phyloP scores from a whole-genome alignment of 2,329 filamentous ascomycete species.

The Ceratocystis alfenasii region DNA sequence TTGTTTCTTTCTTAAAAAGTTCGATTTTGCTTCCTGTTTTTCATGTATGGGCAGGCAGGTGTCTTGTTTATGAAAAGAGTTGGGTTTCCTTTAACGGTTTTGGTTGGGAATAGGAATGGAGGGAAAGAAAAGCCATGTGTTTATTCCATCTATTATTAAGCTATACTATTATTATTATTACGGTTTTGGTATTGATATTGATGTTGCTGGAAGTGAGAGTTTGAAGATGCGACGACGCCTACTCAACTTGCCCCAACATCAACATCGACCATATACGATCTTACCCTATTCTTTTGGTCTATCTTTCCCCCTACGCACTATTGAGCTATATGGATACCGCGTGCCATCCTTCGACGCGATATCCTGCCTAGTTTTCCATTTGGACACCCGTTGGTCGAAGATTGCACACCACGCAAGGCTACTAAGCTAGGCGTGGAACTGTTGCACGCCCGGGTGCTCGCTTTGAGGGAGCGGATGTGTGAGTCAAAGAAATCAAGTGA shows the following conservation, averaged over 20 bases:
- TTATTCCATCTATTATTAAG: neutral
- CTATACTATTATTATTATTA: neutral
- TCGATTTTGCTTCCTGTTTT: neutral
- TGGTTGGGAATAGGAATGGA: constrained; percentile 2
- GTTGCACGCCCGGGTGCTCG: neutral
- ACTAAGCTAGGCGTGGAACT: neutral
- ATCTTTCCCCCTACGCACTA: neutral
- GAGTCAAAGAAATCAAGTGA: neutral
- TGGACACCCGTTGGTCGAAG: neutral
- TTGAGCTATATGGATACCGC: neutral
- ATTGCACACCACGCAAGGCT: neutral
- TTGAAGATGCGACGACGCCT: neutral
- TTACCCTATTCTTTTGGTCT: neutral
- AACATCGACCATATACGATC: neutral
- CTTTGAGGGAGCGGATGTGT: neutral
- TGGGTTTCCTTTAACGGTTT: neutral
- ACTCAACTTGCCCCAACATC: neutral
- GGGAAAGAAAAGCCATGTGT: neutral
- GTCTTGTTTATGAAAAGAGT: constrained; percentile 13
- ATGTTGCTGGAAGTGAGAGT: neutral
- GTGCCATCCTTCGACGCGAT: neutral
- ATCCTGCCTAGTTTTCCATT: neutral
- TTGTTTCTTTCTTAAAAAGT: neutral
- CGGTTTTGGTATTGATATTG: neutral
- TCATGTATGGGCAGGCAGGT: constrained; percentile 5